phyloP scores from a whole-genome alignment of 1,284 basidiomycete species.

The Pyrrhoderma noxium region DNA sequence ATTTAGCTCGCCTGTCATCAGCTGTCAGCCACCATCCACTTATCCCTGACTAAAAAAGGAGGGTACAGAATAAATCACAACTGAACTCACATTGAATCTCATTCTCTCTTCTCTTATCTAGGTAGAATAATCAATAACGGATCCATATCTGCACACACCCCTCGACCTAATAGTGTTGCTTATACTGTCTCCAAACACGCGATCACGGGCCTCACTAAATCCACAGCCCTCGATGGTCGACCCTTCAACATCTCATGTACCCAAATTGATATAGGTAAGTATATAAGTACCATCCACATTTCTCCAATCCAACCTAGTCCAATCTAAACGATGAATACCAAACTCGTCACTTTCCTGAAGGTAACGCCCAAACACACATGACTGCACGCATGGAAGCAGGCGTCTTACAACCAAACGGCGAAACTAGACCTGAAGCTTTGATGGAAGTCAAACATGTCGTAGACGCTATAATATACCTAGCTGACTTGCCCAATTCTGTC shows the following conservation, averaged over 20 bases:
- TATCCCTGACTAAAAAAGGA: too few relatives aligned
- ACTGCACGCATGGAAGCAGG: slow-evolving; percentile 38
- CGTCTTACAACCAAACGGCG: slow-evolving; percentile 63
- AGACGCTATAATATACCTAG: slow-evolving; percentile 62
- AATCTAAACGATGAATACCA: too few relatives aligned
- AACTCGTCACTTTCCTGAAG: too few relatives aligned
- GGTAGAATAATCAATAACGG: slow-evolving; percentile 82
- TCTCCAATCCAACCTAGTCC: too few relatives aligned
- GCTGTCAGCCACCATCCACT: too few relatives aligned
- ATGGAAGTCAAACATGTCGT: slow-evolving; percentile 69
- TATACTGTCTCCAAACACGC: slow-evolving; percentile 80
- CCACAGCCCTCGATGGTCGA: slow-evolving; percentile 69
- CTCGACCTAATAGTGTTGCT: slow-evolving; percentile 57
- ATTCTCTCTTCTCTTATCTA: slow-evolving; percentile 20
- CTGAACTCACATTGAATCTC: too few relatives aligned
- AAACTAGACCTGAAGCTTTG: slow-evolving; percentile 48
- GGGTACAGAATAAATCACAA: too few relatives aligned
- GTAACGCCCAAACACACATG: slow-evolving; percentile 63
- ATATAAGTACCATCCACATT: too few relatives aligned
- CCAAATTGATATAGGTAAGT: slow-evolving; percentile 71
- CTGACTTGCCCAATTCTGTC: slow-evolving; percentile 57
- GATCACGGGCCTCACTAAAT: slow-evolving; percentile 67
- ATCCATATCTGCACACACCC: slow-evolving; percentile 67
- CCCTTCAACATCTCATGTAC: slow-evolving; percentile 67
- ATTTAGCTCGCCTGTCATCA: too few relatives aligned